Percentiles rank a stretch among this genome's conserved stretches.
These are phyloP conservation scores for Myriosclerotinia scirpicola DNA, from an alignment of 2,329 filamentous ascomycete genomes.

Conservation along the genomic window DNA sequence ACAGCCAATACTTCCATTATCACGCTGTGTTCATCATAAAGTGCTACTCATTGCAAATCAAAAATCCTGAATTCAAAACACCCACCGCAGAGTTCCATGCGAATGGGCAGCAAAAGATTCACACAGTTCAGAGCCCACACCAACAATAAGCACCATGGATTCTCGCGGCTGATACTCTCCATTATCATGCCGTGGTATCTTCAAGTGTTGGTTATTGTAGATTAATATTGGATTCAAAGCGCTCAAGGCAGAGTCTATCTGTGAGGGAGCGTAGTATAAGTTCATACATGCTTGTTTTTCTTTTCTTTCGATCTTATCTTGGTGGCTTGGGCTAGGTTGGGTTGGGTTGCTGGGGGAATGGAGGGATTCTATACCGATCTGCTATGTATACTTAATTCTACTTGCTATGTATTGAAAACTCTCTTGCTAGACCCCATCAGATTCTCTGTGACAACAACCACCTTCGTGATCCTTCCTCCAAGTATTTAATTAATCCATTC, in stretches of 20 bases:
- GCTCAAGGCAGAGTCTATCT: slow-evolving; percentile 4
- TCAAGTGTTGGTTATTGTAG: background rate
- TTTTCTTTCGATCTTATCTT: too few species aligned
- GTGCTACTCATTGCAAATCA: background rate
- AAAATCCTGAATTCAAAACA: background rate
- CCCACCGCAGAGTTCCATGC: background rate
- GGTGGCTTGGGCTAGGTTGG: too few species aligned
- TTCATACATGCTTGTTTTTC: background rate
- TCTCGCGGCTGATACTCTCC: background rate
- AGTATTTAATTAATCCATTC: background rate
- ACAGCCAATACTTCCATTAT: background rate
- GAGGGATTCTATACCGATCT: too few species aligned
- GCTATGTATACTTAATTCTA: too few species aligned
- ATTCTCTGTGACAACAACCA: too few species aligned
- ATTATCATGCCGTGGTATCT: background rate
- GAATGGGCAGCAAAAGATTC: too few species aligned
- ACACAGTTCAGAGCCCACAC: too few species aligned
- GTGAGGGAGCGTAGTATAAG: background rate
- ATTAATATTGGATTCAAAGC: background rate
- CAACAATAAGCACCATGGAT: background rate
- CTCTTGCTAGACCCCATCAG: too few species aligned
- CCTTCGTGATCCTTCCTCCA: background rate
- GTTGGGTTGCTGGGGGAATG: too few species aligned
- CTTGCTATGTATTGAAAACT: too few species aligned
- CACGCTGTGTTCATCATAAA: background rate